phyloP scores from a whole-genome alignment of 441 rosid genomes.

The Pelargonium cotyledonis region DNA sequence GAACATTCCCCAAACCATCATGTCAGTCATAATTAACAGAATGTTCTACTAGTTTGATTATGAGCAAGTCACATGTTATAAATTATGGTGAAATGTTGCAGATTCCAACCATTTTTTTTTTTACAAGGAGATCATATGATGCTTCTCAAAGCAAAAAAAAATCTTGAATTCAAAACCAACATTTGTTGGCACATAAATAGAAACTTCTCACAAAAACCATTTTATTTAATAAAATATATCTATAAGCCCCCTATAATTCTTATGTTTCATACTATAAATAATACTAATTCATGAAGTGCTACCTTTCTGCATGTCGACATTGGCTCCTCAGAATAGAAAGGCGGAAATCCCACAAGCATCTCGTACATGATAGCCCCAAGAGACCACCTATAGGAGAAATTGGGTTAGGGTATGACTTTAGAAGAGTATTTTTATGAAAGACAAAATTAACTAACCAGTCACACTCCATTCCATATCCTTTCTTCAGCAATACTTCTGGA shows the following conservation, averaged over 20 bases:
- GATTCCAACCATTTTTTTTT: too few species aligned
- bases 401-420: too few species aligned
- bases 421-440: too few species aligned
- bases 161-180: neutral
- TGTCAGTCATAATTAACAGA: too few species aligned
- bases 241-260: too few species aligned
- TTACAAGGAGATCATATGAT: too few species aligned
- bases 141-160: too few species aligned
- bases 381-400: conserved; percentile 16
- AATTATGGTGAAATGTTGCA: too few species aligned
- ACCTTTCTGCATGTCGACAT: conserved; percentile 27
- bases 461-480: conserved; percentile 98
- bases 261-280: neutral
- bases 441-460: conserved; percentile 61
- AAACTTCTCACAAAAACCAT: neutral
- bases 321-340: conserved; percentile 25
- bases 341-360: conserved; percentile 29
- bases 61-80: too few species aligned
- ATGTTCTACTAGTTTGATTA: too few species aligned
- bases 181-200: neutral
- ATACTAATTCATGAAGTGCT: neutral
- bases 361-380: conserved; percentile 90
- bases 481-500: conserved; percentile 45
- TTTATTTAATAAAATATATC: too few species aligned
- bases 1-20: too few species aligned